Evolutionary conservation across 116 monocot genomes (phyloP).

Genomic region (Zostera marina): DNA sequence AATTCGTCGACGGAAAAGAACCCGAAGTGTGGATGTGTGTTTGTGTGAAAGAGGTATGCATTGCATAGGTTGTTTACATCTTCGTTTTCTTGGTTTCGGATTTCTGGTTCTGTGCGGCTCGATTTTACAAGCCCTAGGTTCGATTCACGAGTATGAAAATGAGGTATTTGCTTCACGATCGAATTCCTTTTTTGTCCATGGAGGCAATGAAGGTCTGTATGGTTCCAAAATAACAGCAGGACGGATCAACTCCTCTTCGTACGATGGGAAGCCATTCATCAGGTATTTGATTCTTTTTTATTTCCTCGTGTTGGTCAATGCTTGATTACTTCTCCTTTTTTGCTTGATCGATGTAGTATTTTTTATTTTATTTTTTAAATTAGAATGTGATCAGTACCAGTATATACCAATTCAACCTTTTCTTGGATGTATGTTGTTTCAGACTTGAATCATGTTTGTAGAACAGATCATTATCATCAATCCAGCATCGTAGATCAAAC

Average conservation of each 20-base stretch:
- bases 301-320: background rate
- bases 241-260: constrained; percentile 10
- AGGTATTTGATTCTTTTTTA: constrained; percentile 14
- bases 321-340: background rate
- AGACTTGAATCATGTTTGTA: too few species aligned
- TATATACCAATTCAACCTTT: too few species aligned
- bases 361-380: too few species aligned
- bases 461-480: too few species aligned
- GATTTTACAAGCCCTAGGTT: constrained; percentile 14
- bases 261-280: constrained; percentile 66
- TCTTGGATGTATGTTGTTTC: too few species aligned
- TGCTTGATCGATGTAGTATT: background rate
- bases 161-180: constrained; percentile 54
- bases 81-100: constrained; percentile 20
- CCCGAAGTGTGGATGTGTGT: background rate
- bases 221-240: constrained; percentile 29
- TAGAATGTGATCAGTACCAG: too few species aligned
- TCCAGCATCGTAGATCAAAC: too few species aligned
- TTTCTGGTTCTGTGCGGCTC: constrained; percentile 20
- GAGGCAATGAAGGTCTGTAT: constrained; percentile 95
- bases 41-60: background rate
- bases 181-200: constrained; percentile 96
- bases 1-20: too few species aligned
- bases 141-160: constrained; percentile 70
- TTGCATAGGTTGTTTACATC: background rate